phyloP scores from a whole-genome alignment of 2,329 filamentous ascomycete species.

The Aureobasidium sp. region DNA sequence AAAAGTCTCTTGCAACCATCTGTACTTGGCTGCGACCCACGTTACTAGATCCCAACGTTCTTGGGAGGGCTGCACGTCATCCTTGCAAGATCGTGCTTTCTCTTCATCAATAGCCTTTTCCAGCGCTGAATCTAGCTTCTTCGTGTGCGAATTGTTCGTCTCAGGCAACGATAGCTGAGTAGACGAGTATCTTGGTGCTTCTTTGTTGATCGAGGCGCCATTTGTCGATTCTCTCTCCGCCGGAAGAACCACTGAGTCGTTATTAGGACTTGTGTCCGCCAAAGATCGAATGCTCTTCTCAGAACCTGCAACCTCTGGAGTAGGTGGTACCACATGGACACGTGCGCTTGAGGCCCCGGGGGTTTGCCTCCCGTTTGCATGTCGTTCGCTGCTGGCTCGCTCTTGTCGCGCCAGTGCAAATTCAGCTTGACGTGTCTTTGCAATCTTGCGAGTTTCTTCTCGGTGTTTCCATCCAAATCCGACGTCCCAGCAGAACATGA shows the following conservation, averaged over 20 bases:
- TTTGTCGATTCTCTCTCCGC: neutral
- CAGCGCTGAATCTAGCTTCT: neutral
- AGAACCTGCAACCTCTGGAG: neutral
- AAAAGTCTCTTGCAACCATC: slow-evolving; percentile 61
- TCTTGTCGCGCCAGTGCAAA: slow-evolving; percentile 23
- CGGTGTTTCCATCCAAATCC: slow-evolving; percentile 54
- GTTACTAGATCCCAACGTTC: slow-evolving; percentile 43
- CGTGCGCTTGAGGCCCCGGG: neutral
- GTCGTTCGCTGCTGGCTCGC: neutral
- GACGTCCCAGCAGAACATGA: slow-evolving; percentile 63
- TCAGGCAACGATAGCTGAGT: neutral
- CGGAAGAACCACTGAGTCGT: neutral
- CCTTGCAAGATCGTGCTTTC: neutral
- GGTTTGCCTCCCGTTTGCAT: neutral
- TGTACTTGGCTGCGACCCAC: slow-evolving; percentile 35
- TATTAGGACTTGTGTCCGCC: neutral
- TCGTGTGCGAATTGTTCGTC: neutral
- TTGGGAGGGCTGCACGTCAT: neutral
- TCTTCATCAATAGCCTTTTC: neutral
- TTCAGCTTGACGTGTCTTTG: slow-evolving; percentile 38
- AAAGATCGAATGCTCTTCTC: slow-evolving; percentile 1
- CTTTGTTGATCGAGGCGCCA: neutral
- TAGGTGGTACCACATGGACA: neutral
- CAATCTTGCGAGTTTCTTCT: slow-evolving; percentile 54
- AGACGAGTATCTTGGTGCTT: neutral